A percentile compares a stretch with the other conserved stretches of the same genome.
Conservation (phyloP, 2,329 filamentous ascomycete genomes). For the Dothideomycetes sp. region DNA sequence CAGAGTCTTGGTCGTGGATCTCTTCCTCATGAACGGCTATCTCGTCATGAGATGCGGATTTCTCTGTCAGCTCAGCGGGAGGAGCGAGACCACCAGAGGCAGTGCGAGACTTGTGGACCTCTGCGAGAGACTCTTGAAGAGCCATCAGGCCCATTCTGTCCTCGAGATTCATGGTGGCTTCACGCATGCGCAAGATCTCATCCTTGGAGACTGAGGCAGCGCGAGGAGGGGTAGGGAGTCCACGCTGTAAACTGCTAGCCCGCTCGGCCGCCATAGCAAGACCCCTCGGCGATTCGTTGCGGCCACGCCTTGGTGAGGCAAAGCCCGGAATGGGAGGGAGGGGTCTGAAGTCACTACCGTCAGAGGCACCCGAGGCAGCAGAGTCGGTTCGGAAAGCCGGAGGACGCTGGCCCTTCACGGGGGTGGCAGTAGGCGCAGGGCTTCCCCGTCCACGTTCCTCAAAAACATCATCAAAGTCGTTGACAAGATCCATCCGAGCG, state of each 20-base stretch:
- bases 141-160: constrained; percentile 83
- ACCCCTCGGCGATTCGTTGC: constrained; percentile 45
- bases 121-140: constrained; percentile 9
- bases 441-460: constrained; percentile 45
- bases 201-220: constrained; percentile 59
- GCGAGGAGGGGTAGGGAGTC: constrained; percentile 60
- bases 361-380: constrained; percentile 54
- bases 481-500: constrained; percentile 42
- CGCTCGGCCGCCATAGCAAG: constrained; percentile 63
- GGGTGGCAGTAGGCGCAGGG: constrained; percentile 41
- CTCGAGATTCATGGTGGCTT: constrained; percentile 66
- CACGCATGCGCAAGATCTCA: constrained; percentile 66
- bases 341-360: constrained; percentile 55
- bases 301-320: constrained; percentile 43
- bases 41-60: constrained; percentile 8
- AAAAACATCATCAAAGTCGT: constrained; percentile 56
- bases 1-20: constrained; percentile 22
- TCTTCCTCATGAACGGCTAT: constrained; percentile 12
- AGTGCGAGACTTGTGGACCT: constrained; percentile 2
- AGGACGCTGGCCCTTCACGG: constrained; percentile 36
- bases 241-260: constrained; percentile 54
- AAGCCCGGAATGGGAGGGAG: constrained; percentile 74
- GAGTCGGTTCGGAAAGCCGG: constrained; percentile 59
- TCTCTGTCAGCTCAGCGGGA: constrained; percentile 9
- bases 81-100: not conserved